A percentile compares a stretch with the other conserved stretches of the same genome.
Conservation (phyloP, 1,284 basidiomycete species). For the Fomitiporia mediterranea region DNA sequence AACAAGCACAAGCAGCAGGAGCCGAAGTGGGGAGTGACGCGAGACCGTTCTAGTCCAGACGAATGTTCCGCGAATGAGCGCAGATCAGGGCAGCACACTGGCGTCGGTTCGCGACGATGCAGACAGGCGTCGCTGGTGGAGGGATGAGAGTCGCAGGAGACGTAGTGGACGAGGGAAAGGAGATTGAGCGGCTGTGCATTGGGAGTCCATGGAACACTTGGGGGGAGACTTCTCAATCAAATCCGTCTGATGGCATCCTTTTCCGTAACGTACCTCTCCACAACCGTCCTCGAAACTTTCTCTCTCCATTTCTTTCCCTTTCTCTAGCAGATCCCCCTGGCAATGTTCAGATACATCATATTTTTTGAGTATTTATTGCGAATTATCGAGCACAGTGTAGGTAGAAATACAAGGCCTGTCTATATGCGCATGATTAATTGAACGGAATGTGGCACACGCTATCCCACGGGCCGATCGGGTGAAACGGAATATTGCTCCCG, state of each 20-base stretch:
- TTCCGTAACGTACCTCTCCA: too few relatives aligned
- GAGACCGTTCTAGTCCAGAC: neutral
- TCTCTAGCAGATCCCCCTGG: neutral
- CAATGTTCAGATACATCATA: neutral
- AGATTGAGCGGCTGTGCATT: neutral
- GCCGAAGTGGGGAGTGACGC: neutral
- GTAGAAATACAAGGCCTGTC: slow-evolving; percentile 12
- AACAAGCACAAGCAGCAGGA: neutral
- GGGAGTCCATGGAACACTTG: neutral
- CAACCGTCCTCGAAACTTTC: neutral
- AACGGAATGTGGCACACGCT: neutral
- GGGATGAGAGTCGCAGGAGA: neutral
- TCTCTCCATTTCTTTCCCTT: neutral
- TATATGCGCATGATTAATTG: slow-evolving; percentile 18
- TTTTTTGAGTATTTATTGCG: too few relatives aligned
- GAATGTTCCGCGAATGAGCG: neutral
- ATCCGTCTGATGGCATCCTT: neutral
- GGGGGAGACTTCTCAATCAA: neutral
- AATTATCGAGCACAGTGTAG: too few relatives aligned
- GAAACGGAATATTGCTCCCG: neutral
- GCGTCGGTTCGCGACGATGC: neutral
- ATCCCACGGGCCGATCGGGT: slow-evolving; percentile 10
- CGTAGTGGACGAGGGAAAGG: neutral
- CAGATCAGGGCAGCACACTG: slow-evolving; percentile 1
- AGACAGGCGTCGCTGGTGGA: neutral